Evolutionary conservation across 106 monocot species (phyloP).

Genomic region (Vanilla planifolia): DNA sequence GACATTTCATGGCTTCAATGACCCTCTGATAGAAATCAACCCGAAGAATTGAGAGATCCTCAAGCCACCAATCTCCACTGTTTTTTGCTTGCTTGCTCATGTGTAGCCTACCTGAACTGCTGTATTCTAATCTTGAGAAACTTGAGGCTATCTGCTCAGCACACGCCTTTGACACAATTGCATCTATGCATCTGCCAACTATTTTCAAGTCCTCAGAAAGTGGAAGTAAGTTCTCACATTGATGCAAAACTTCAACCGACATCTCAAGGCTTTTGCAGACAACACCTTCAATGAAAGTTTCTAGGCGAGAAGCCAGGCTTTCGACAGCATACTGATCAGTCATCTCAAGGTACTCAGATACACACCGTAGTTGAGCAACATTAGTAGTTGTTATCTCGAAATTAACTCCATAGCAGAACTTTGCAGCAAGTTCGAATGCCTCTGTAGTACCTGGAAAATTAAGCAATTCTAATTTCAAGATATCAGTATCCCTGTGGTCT

Average conservation of each 20-base stretch:
- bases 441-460: slow-evolving; percentile 40
- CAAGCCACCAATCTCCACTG: slow-evolving; percentile 46
- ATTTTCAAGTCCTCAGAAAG: slow-evolving; percentile 54
- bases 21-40: slow-evolving; percentile 45
- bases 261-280: slow-evolving; percentile 56
- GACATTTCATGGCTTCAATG: slow-evolving; percentile 38
- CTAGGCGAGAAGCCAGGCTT: slow-evolving; percentile 33
- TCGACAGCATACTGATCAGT: slow-evolving; percentile 39
- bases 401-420: slow-evolving; percentile 64
- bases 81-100: slow-evolving; percentile 33
- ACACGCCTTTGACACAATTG: slow-evolving; percentile 53
- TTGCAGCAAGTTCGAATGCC: slow-evolving; percentile 46
- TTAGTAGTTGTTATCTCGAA: slow-evolving; percentile 50
- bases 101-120: slow-evolving; percentile 54
- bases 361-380: slow-evolving; percentile 44
- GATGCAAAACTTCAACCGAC: slow-evolving; percentile 39
- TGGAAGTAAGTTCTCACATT: slow-evolving; percentile 48
- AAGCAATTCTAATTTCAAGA: slow-evolving; percentile 27
- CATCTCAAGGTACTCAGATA: slow-evolving; percentile 60
- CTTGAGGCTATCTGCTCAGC: slow-evolving; percentile 62
- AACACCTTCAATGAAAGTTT: slow-evolving; percentile 37
- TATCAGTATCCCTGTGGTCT: slow-evolving; percentile 26
- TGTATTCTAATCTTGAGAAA: slow-evolving; percentile 63
- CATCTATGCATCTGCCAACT: slow-evolving; percentile 40
- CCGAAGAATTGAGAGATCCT: slow-evolving; percentile 39